Evolutionary conservation across 1,284 basidiomycete species (phyloP).

Genomic region (Schizophyllum commune): DNA sequence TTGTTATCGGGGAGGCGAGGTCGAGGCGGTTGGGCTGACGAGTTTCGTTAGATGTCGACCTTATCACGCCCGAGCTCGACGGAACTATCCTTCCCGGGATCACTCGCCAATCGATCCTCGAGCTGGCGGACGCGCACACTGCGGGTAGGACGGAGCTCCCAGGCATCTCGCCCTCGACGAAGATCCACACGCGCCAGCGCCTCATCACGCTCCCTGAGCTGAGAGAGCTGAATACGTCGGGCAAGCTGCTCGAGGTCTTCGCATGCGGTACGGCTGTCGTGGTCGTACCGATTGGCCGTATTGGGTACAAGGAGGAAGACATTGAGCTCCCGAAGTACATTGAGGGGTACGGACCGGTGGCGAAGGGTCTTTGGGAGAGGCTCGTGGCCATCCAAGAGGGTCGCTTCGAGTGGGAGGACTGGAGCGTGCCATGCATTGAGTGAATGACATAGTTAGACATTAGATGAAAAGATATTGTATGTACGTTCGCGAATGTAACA

Average conservation of each 20-base stretch:
- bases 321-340: constrained; percentile 39
- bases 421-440: constrained; percentile 21
- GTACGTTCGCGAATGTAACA: neutral
- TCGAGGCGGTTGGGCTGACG: too few species aligned
- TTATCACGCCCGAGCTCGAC: constrained; percentile 71
- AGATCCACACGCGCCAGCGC: constrained; percentile 51
- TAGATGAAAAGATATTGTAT: neutral
- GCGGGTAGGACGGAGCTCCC: constrained; percentile 26
- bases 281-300: constrained; percentile 49
- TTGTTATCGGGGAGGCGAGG: too few species aligned
- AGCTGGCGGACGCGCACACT: constrained; percentile 45
- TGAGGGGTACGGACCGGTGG: constrained; percentile 31
- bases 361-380: constrained; percentile 44
- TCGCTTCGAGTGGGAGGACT: constrained; percentile 33
- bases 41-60: constrained; percentile 40
- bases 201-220: constrained; percentile 60
- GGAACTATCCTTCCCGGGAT: constrained; percentile 71
- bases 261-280: constrained; percentile 68
- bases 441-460: neutral
- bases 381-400: constrained; percentile 65
- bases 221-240: constrained; percentile 34
- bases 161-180: constrained; percentile 26
- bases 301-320: constrained; percentile 46
- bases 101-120: constrained; percentile 67
- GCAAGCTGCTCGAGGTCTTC: constrained; percentile 61